These are phyloP conservation scores for Schrenkiella parvula DNA, from an alignment of 345 rosid species.

Conservation along the genomic window DNA sequence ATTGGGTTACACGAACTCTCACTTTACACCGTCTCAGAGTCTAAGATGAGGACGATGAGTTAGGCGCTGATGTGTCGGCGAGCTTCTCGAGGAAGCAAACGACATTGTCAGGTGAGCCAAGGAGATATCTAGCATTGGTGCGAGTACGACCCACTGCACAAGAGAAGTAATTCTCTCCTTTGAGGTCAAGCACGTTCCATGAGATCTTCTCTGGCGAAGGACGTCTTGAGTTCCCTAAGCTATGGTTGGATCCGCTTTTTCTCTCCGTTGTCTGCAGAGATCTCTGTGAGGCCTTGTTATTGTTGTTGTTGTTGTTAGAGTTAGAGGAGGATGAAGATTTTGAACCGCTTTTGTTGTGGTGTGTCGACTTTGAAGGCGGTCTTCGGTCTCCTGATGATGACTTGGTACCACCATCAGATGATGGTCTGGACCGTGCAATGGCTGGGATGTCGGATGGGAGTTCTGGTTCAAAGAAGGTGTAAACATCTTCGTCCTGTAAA, in stretches of 20 bases:
- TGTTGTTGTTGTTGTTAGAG: conserved; percentile 27
- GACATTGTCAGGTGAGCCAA: conserved; percentile 76
- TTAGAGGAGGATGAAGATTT: conserved; percentile 53
- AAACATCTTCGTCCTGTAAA: conserved; percentile 93
- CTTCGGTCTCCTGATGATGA: conserved; percentile 52
- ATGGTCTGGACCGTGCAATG: conserved; percentile 49
- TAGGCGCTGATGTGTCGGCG: conserved; percentile 35
- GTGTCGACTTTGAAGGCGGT: conserved; percentile 50
- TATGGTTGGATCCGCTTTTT: conserved; percentile 38
- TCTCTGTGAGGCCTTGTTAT: conserved; percentile 48
- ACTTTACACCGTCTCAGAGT: background rate
- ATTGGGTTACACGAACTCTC: conserved; percentile 26
- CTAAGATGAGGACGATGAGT: background rate
- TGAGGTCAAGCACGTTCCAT: conserved; percentile 97
- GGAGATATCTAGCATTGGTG: conserved; percentile 71
- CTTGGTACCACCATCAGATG: conserved; percentile 57
- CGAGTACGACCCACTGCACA: conserved; percentile 87
- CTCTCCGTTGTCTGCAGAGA: conserved; percentile 50
- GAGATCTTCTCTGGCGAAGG: conserved; percentile 76
- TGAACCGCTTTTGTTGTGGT: conserved; percentile 52
- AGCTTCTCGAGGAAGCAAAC: conserved; percentile 67
- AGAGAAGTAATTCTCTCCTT: conserved; percentile 94
- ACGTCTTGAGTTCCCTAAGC: conserved; percentile 42
- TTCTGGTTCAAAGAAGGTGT: conserved; percentile 95
- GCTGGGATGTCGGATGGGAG: conserved; percentile 64